These are phyloP conservation scores for Rhodosporidiobolus sp. DNA, from an alignment of 768 basidiomycete species.

Conservation along the genomic window DNA sequence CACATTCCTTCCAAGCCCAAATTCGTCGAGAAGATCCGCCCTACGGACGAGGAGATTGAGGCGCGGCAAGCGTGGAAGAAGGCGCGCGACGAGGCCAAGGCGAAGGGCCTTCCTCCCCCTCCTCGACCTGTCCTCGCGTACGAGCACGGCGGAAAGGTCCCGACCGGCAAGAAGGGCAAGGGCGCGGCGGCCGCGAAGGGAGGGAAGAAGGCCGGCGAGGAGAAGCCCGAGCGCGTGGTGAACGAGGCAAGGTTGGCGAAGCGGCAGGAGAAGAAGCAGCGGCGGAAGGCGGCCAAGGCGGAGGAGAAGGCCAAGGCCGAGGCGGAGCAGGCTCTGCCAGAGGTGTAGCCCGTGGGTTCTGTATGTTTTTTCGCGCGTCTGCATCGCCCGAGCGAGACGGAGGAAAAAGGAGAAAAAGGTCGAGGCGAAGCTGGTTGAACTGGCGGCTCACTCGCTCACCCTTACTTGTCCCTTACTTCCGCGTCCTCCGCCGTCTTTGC, in stretches of 20 bases:
- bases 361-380: too few species aligned
- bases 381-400: too few species aligned
- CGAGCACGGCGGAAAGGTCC: slow-evolving; percentile 33
- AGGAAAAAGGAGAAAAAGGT: too few species aligned
- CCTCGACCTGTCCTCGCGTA: slow-evolving; percentile 27
- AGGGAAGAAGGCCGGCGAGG: too few species aligned
- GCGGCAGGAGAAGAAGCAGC: slow-evolving; percentile 16
- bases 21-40: slow-evolving; percentile 32
- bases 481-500: too few species aligned
- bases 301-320: background rate
- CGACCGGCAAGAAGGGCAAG: slow-evolving; percentile 11
- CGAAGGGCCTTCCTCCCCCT: slow-evolving; percentile 13
- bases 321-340: background rate
- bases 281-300: background rate
- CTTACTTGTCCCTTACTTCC: too few species aligned
- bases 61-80: slow-evolving; percentile 31
- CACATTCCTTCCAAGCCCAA: slow-evolving; percentile 15
- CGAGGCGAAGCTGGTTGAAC: too few species aligned
- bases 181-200: background rate
- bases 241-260: slow-evolving; percentile 2
- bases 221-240: background rate
- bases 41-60: slow-evolving; percentile 30
- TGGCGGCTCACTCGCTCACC: too few species aligned
- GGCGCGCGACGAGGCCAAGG: slow-evolving; percentile 26
- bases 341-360: background rate